Conservation (phyloP, 495 filamentous ascomycete genomes). For the Lasiosphaeris hirsuta region DNA sequence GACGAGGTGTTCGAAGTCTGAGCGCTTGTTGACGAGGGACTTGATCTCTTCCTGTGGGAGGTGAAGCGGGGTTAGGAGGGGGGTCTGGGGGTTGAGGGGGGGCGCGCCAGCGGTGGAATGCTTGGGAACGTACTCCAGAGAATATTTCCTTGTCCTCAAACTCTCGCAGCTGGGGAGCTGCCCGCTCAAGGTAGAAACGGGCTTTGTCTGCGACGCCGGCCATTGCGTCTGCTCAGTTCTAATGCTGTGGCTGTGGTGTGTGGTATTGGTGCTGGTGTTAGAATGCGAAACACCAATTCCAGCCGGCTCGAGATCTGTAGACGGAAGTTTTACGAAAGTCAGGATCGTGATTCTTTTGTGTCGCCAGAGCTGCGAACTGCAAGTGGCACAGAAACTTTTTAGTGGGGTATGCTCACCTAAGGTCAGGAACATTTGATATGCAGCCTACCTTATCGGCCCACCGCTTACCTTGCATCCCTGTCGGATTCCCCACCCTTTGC, state of each 20-base stretch:
- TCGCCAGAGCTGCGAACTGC: background rate
- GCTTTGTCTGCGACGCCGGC: constrained; percentile 86
- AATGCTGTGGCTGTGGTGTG: background rate
- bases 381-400: constrained; percentile 33
- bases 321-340: background rate
- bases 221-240: constrained; percentile 47
- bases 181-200: constrained; percentile 87
- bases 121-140: constrained; percentile 53
- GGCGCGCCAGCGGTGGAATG: background rate
- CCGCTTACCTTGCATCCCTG: constrained; percentile 2
- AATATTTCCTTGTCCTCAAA: constrained; percentile 88
- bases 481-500: too few species aligned
- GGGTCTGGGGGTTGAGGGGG: background rate
- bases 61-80: background rate
- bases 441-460: background rate
- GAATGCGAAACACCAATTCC: background rate
- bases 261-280: constrained; percentile 3
- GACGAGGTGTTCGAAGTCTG: constrained; percentile 88
- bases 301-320: too few species aligned
- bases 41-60: constrained; percentile 71
- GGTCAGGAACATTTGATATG: too few species aligned
- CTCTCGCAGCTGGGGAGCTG: constrained; percentile 85
- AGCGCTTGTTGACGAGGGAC: constrained; percentile 81
- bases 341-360: background rate
- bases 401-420: constrained; percentile 17